Conservation (phyloP, 1,284 basidiomycete genomes). For the Moniliophthora roreri region DNA sequence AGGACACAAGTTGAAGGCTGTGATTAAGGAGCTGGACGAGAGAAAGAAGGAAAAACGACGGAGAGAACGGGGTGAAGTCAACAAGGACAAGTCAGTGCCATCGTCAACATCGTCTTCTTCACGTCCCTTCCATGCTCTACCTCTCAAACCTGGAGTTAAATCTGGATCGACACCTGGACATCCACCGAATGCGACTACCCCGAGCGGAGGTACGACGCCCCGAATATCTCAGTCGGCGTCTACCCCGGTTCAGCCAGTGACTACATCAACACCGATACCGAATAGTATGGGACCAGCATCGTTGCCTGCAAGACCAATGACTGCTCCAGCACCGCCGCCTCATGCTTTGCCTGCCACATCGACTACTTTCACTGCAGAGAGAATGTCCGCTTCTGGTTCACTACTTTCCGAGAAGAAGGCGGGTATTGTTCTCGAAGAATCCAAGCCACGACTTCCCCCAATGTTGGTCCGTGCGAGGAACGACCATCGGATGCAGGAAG, state of each 20-base stretch:
- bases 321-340: too few relatives aligned
- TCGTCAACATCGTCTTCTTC: neutral
- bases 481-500: neutral
- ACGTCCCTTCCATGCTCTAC: neutral
- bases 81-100: neutral
- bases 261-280: too few relatives aligned
- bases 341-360: too few relatives aligned
- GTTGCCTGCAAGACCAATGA: constrained; percentile 14
- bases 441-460: neutral
- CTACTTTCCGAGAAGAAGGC: neutral
- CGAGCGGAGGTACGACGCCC: neutral
- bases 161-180: neutral
- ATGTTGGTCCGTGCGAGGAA: neutral
- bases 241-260: too few relatives aligned
- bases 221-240: too few relatives aligned
- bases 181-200: neutral
- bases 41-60: constrained; percentile 48
- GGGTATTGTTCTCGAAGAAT: neutral
- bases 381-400: neutral
- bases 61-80: neutral
- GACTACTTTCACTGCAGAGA: too few relatives aligned
- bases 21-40: constrained; percentile 60
- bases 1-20: constrained; percentile 53
- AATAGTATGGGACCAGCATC: too few relatives aligned
- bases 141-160: neutral